Percentiles rank a stretch among this genome's conserved stretches.
Evolutionary conservation across 2,329 filamentous ascomycete genomes (phyloP).

Genomic region (Conoideocrella luteorostrata): DNA sequence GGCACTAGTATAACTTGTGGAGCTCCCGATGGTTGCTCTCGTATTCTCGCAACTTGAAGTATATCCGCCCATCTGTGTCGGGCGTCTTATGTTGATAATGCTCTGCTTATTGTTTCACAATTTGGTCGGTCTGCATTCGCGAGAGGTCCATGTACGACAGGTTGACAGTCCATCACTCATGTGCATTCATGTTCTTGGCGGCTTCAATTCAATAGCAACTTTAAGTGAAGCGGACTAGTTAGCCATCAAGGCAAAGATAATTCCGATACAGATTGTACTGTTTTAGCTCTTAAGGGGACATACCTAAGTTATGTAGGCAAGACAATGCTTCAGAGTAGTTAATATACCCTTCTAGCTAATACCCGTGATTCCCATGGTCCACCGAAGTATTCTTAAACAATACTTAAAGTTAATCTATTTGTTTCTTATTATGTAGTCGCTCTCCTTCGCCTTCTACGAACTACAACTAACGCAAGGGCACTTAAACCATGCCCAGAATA

Average conservation of each 20-base stretch:
- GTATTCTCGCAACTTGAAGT: conserved; percentile 8
- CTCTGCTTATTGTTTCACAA: conserved; percentile 6
- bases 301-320: background rate
- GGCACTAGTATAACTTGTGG: conserved; percentile 6
- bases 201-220: conserved; percentile 7
- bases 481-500: background rate
- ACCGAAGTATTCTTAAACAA: conserved; percentile 2
- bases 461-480: background rate
- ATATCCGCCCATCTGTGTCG: conserved; percentile 6
- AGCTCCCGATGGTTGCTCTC: background rate
- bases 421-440: no score
- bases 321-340: background rate
- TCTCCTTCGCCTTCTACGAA: no score
- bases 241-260: conserved; percentile 4
- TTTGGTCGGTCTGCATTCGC: conserved; percentile 1
- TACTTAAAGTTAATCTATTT: no score
- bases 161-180: conserved; percentile 5
- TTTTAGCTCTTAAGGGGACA: conserved; percentile 1
- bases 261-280: background rate
- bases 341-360: conserved; percentile 8
- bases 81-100: conserved; percentile 7
- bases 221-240: conserved; percentile 3
- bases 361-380: conserved; percentile 1
- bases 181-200: background rate
- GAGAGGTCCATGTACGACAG: background rate